Evolutionary conservation across 805 yeast genomes (phyloP).

Genomic region (Wickerhamiella slavikovae): DNA sequence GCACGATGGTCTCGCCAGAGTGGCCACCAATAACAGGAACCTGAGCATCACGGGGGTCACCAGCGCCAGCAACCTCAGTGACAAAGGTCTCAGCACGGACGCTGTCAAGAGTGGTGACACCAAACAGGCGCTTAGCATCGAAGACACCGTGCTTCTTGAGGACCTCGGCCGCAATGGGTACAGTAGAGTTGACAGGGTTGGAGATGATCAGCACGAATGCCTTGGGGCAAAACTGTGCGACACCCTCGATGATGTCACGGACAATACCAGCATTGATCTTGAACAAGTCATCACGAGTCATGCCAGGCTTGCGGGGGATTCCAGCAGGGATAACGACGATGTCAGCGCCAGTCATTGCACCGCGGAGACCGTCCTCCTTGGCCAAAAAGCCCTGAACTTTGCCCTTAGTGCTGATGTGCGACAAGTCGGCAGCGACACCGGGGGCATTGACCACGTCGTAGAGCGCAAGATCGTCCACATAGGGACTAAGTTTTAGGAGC

Average conservation of each 20-base stretch:
- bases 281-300: slow-evolving; percentile 82
- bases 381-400: slow-evolving; percentile 33
- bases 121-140: slow-evolving; percentile 56
- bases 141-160: slow-evolving; percentile 45
- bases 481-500: slow-evolving; percentile 48
- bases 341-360: slow-evolving; percentile 61
- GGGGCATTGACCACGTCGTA: slow-evolving; percentile 71
- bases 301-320: slow-evolving; percentile 84
- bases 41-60: slow-evolving; percentile 26
- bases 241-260: slow-evolving; percentile 48
- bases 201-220: slow-evolving; percentile 71
- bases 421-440: slow-evolving; percentile 77
- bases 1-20: slow-evolving; percentile 87
- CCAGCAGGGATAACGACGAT: slow-evolving; percentile 85
- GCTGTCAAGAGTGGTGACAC: slow-evolving; percentile 75
- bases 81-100: slow-evolving; percentile 75
- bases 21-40: slow-evolving; percentile 84
- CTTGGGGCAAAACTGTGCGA: slow-evolving; percentile 49
- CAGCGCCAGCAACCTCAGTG: slow-evolving; percentile 28
- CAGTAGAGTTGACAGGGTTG: slow-evolving; percentile 87
- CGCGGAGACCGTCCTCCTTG: slow-evolving; percentile 37
- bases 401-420: slow-evolving; percentile 60
- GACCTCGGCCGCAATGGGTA: slow-evolving; percentile 71
- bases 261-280: slow-evolving; percentile 69
- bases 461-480: slow-evolving; percentile 44